phyloP scores from a whole-genome alignment of 176 grass and related monocot genomes.

The Guadua angustifolia region DNA sequence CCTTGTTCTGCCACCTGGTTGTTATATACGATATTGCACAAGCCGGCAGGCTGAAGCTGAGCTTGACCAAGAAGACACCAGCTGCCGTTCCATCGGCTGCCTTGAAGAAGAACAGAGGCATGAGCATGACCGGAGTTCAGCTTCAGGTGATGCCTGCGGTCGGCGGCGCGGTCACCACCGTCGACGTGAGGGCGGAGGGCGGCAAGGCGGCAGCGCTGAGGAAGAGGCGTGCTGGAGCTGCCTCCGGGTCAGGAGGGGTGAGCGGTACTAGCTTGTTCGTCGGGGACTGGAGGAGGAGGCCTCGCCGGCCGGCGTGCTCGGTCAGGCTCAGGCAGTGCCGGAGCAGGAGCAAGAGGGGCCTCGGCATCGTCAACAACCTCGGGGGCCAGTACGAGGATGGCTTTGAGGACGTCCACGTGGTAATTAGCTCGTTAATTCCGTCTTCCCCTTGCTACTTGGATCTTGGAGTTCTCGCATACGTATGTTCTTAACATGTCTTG shows the following conservation, averaged over 20 bases:
- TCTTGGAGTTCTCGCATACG: not conserved
- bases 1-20: slow-evolving; percentile 29
- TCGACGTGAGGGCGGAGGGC: slow-evolving; percentile 31
- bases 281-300: slow-evolving; percentile 41
- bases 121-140: slow-evolving; percentile 43
- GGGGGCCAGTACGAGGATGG: slow-evolving; percentile 65
- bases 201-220: not conserved
- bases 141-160: slow-evolving; percentile 51
- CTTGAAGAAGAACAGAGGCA: not conserved
- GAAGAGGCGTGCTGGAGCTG: not conserved
- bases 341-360: slow-evolving; percentile 7
- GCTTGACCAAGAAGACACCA: not conserved
- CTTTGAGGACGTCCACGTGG: slow-evolving; percentile 69
- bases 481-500: not conserved
- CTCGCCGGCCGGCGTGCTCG: slow-evolving; percentile 47
- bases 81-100: not conserved
- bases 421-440: not conserved
- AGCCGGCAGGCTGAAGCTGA: not conserved
- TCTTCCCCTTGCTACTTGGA: not conserved
- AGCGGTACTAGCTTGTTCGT: not conserved
- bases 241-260: not conserved
- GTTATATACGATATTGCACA: not conserved
- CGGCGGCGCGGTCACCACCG: slow-evolving; percentile 30
- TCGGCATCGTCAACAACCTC: slow-evolving; percentile 60
- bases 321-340: slow-evolving; percentile 19